These are phyloP conservation scores for Cordyceps farinosa DNA, from an alignment of 2,329 filamentous ascomycete species.

Conservation along the genomic window DNA sequence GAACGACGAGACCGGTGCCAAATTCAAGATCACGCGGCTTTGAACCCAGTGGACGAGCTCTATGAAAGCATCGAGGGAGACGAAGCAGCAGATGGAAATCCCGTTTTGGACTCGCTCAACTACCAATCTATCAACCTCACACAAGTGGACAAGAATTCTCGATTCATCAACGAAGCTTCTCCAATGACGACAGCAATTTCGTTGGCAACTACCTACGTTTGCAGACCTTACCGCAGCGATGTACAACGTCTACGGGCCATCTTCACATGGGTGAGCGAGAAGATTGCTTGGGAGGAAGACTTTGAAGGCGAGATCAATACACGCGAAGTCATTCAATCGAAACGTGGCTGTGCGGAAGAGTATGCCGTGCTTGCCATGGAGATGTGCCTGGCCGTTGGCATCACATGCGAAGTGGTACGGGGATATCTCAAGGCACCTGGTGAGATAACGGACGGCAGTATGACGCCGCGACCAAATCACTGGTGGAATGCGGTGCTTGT, in stretches of 20 bases:
- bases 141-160: slow-evolving; percentile 91
- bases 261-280: slow-evolving; percentile 96
- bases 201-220: slow-evolving; percentile 87
- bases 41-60: slow-evolving; percentile 86
- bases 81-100: slow-evolving; percentile 79
- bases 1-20: slow-evolving; percentile 87
- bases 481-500: slow-evolving; percentile 96
- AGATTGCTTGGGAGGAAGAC: slow-evolving; percentile 92
- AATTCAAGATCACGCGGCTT: slow-evolving; percentile 86
- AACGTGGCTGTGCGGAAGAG: slow-evolving; percentile 81
- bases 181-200: slow-evolving; percentile 76
- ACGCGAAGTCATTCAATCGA: slow-evolving; percentile 76
- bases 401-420: slow-evolving; percentile 81
- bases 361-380: slow-evolving; percentile 84
- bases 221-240: slow-evolving; percentile 89
- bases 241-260: slow-evolving; percentile 90
- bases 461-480: slow-evolving; percentile 85
- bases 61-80: slow-evolving; percentile 84
- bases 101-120: slow-evolving; percentile 77
- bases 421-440: slow-evolving; percentile 91
- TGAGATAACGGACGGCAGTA: slow-evolving; percentile 74
- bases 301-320: slow-evolving; percentile 83
- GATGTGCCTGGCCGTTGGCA: slow-evolving; percentile 87
- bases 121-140: slow-evolving; percentile 75
- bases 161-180: slow-evolving; percentile 81